Conservation (phyloP, 371 early-diverging fungal species). For the Mycotypha africana region DNA sequence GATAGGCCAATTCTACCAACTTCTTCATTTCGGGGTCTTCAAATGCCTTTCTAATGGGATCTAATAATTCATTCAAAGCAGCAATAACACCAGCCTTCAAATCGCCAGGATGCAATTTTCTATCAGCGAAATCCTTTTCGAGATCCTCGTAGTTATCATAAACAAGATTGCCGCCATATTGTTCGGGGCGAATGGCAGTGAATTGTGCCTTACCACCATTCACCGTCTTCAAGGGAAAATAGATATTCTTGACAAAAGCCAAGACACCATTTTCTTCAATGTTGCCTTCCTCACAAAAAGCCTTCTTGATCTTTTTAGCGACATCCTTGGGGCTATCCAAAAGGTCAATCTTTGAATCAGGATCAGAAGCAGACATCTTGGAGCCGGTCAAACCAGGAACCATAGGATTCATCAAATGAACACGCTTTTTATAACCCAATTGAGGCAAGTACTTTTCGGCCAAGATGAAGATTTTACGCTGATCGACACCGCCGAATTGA, state of each 20-base stretch:
- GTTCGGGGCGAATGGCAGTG: conserved; percentile 71
- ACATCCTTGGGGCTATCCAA: conserved; percentile 88
- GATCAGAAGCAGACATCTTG: conserved; percentile 99
- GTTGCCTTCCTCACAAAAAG: conserved; percentile 99
- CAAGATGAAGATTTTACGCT: conserved; percentile 99
- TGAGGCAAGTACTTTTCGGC: conserved; percentile 97
- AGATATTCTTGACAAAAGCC: conserved; percentile 84
- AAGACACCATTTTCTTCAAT: conserved; percentile 93
- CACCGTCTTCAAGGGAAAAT: conserved; percentile 79
- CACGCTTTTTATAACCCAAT: conserved; percentile 97
- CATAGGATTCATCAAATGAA: conserved; percentile 99
- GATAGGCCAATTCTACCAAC: conserved; percentile 66
- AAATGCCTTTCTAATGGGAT: conserved; percentile 86
- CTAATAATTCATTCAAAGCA: conserved; percentile 85
- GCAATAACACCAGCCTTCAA: conserved; percentile 89
- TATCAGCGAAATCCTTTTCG: conserved; percentile 83
- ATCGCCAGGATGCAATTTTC: conserved; percentile 95
- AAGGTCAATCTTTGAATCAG: conserved; percentile 98
- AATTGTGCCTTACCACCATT: conserved; percentile 60
- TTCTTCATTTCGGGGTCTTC: conserved; percentile 59
- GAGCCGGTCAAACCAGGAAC: conserved; percentile 95
- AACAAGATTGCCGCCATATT: conserved; percentile 82
- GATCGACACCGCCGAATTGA: conserved; percentile 99
- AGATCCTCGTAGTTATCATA: conserved; percentile 74
- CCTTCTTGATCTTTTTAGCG: conserved; percentile 91